Evolutionary conservation across 345 rosid genomes (phyloP).

Genomic region (Psidium friedrichsthalianum): DNA sequence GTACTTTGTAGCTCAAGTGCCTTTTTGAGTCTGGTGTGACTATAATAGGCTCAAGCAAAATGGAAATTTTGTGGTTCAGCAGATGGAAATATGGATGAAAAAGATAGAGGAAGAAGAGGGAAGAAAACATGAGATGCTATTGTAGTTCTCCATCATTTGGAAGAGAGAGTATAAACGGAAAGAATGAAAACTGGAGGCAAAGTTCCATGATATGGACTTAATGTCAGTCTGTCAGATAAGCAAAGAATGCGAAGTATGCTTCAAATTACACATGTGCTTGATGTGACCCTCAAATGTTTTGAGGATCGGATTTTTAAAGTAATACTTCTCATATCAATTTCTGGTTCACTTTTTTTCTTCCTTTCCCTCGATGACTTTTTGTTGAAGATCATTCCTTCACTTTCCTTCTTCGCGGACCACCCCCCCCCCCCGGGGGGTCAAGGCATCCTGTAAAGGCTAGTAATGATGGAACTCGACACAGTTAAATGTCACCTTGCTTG

Average conservation of each 20-base stretch:
- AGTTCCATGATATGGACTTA: background rate
- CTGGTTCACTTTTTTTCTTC: background rate
- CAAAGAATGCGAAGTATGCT: background rate
- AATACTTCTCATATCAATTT: background rate
- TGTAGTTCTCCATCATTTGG: background rate
- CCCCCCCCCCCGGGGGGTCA: background rate
- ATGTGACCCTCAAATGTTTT: background rate
- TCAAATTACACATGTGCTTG: background rate
- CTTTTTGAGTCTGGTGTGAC: background rate
- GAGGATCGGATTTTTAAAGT: background rate
- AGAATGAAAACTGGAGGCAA: background rate
- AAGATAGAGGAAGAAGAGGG: background rate
- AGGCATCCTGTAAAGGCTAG: background rate
- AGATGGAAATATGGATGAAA: background rate
- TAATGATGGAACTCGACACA: background rate
- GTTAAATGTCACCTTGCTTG: background rate
- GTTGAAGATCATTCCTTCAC: background rate
- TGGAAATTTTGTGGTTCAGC: background rate
- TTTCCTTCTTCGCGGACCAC: too few species aligned
- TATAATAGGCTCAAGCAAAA: background rate
- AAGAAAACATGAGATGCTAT: background rate
- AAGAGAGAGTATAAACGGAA: background rate
- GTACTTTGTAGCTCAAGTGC: background rate
- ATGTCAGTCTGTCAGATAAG: background rate
- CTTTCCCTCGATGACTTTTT: background rate